These are phyloP conservation scores for Deuterostichococcus epilithicus DNA, from an alignment of 139 green algal species.

Conservation along the genomic window DNA sequence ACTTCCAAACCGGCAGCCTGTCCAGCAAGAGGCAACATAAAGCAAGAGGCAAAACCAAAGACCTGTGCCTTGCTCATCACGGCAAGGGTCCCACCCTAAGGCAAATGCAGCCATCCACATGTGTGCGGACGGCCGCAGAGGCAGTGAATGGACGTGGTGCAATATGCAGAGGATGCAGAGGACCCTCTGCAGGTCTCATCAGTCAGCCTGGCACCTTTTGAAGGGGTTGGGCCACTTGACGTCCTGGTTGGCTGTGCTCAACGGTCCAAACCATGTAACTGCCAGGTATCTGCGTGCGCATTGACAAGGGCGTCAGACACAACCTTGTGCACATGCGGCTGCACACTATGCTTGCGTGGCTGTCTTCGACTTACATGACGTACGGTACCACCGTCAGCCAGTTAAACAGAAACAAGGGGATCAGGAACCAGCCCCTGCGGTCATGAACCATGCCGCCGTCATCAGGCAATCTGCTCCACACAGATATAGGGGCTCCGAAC, in stretches of 20 bases:
- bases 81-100: background rate
- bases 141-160: too few relatives aligned
- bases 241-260: background rate
- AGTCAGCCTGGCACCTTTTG: background rate
- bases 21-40: too few relatives aligned
- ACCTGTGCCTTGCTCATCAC: background rate
- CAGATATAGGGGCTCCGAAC: too few relatives aligned
- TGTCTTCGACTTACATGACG: background rate
- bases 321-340: too few relatives aligned
- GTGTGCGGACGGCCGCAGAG: too few relatives aligned
- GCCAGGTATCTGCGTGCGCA: background rate
- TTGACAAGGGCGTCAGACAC: too few relatives aligned
- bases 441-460: background rate
- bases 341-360: too few relatives aligned
- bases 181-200: too few relatives aligned
- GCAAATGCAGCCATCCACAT: too few relatives aligned
- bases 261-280: background rate
- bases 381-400: background rate
- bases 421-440: background rate
- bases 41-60: too few relatives aligned
- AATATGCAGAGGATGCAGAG: too few relatives aligned
- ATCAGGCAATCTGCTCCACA: too few relatives aligned
- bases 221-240: background rate
- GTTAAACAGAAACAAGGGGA: background rate
- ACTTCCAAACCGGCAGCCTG: conserved; percentile 44